Evolutionary conservation across 768 basidiomycete genomes (phyloP), one percentile per base, ranked within the genome.

Genomic region (Termitomyces sp.): DNA sequence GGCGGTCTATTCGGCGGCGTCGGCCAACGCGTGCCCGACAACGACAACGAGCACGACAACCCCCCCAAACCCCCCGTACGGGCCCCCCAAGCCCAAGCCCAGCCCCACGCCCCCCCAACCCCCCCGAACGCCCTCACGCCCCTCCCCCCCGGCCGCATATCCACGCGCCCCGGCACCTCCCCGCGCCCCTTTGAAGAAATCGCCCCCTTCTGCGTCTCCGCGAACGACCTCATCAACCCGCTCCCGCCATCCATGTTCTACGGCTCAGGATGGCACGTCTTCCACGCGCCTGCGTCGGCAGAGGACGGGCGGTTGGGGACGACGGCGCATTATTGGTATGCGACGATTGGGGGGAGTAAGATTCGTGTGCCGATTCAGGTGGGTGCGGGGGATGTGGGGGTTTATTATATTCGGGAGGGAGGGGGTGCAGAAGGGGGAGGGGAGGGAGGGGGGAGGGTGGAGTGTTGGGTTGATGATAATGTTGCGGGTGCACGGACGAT

Each of bases 381-480:
- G 0, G 89, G 90, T 4, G 92, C 91, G 35, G 97, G 97, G 9
- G 96, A 98, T 69, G 84, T 99, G 44, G 95, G 91, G 40, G 81
- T 99, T 9, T 98, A 98, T 75, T 97, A 88, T 74, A 62, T 98
- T 36, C 84, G 84, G 71, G 93, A 94, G 63, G n/a, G n/a, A n/a
- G n/a, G n/a, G n/a, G n/a, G n/a, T n/a, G n/a, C n/a, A n/a, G n/a
- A n/a, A 75, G 80, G 53, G 69, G 68, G 28, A 71, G 77, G 18
- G 78, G 85, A 39, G 87, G 84, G 6, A 78, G 84, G 62, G 90
- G 92, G 36, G 87, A 81, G 83, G 56, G 79, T 96, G 4, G 85
- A 91, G 68, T 98, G 97, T 72, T 98, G 96, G 96, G 97, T 99
- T 36, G 97, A 99, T 73, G 96, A 99, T 73, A 99, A 99, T 71